These are phyloP conservation scores for Saccharum spontaneum DNA, from an alignment of 176 grass and related monocot species.

Conservation along the genomic window DNA sequence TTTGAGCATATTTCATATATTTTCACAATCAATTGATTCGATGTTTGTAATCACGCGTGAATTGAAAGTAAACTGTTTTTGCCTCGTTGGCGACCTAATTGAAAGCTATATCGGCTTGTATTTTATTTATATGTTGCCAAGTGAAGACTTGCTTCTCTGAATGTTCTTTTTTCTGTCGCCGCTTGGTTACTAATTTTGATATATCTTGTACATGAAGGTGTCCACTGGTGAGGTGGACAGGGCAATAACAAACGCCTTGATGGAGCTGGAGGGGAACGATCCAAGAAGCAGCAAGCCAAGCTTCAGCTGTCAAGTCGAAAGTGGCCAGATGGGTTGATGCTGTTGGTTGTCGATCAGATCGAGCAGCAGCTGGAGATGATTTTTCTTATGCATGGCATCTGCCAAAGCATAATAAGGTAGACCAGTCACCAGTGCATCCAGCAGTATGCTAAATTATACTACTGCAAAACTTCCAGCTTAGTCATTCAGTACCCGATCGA, in stretches of 20 bases:
- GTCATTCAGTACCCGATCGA: no score
- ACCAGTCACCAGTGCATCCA: no score
- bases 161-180: neutral
- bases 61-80: neutral
- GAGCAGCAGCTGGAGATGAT: neutral
- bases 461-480: no score
- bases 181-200: neutral
- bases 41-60: neutral
- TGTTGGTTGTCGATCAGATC: neutral
- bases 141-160: neutral
- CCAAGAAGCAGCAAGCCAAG: neutral
- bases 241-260: constrained; percentile 27
- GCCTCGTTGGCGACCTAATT: neutral
- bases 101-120: neutral
- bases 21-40: neutral
- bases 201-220: neutral
- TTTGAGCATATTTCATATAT: neutral
- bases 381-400: no score
- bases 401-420: no score
- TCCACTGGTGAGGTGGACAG: constrained; percentile 14
- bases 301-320: constrained; percentile 34
- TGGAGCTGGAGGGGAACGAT: constrained; percentile 19
- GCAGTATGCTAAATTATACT: no score
- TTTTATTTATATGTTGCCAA: neutral
- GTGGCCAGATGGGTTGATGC: neutral